Evolutionary conservation across 805 yeast species (phyloP), one percentile per base, ranked within the genome.

Genomic region (Saccharomycopsis schoenii): DNA sequence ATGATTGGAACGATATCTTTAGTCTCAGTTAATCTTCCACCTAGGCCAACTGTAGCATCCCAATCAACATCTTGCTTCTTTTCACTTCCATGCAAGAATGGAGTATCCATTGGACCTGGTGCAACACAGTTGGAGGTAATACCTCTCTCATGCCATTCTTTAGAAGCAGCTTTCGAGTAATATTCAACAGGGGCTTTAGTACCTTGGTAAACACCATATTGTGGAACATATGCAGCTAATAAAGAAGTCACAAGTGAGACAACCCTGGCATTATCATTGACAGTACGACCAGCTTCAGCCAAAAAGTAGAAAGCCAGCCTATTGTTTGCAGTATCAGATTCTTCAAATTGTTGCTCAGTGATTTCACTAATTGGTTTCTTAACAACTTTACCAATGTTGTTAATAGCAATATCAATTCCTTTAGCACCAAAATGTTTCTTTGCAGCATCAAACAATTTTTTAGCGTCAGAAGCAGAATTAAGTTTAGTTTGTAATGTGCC

Each of bases 101-200:
- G 85, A 10, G 87, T 83, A 67, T 82, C 85, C 85, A 82, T 82
- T 60, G 86, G 86, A 58, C 86, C 86, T 57, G 86, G 86, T 2
- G 86, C 84, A 60, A 83, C 83, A 66, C 79, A 75, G 66, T 81
- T 81, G 66, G 79, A 83, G 11, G 80, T 74, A 62, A 83, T 77
- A 25, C 75, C 75, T 67, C 73, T 79, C 4, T 68, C 62, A 36
- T 72, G 73, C 59, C 81, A 73, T 67, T 83, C 86, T 68, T 82
- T 80, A 15, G 85, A 79, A n/a, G 82, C 76, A 17, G 83, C 68
- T 67, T 81, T 82, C 59, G 76, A 68, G 71, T 81, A 79, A 68
- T 73, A 76, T 66, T 81, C 84, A 62, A 82, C 86, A 14, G 81
- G 78, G 6, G 81, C 78, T 68, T 82, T 83, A 19, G 82, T 74